A percentile compares a stretch with the other conserved stretches of the same genome.
Conservation (phyloP, 805 yeast genomes). For the Scheffersomyces amazonensis region DNA sequence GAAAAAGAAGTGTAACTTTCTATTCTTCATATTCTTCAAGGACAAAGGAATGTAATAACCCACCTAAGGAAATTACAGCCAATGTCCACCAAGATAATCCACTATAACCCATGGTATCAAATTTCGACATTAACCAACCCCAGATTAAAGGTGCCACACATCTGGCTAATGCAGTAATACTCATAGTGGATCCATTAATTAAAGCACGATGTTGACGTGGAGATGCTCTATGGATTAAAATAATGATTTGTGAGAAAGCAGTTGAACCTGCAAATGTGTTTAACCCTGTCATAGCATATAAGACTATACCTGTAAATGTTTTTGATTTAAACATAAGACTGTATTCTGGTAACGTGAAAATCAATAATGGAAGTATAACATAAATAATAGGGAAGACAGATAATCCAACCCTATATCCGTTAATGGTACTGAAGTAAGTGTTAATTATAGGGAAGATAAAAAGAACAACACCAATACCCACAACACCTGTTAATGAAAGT, state of each 20-base stretch:
- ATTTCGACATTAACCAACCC: constrained; percentile 27
- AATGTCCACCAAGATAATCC: constrained; percentile 33
- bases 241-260: constrained; percentile 41
- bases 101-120: constrained; percentile 17
- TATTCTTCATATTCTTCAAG: background rate
- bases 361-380: constrained; percentile 40
- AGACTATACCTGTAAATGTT: constrained; percentile 4
- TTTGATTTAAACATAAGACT: constrained; percentile 15
- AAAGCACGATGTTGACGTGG: constrained; percentile 49
- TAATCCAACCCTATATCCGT: constrained; percentile 35
- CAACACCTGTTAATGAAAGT: constrained; percentile 47
- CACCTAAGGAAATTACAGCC: constrained; percentile 8
- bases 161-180: constrained; percentile 34
- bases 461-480: constrained; percentile 46
- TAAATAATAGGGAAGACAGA: constrained; percentile 41
- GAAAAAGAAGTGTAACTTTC: background rate
- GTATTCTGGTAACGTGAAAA: constrained; percentile 34
- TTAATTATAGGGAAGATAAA: constrained; percentile 50
- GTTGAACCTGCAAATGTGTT: constrained; percentile 32
- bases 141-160: constrained; percentile 25
- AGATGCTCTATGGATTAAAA: constrained; percentile 49
- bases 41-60: background rate
- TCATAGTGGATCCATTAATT: constrained; percentile 53
- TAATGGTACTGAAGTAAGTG: constrained; percentile 38
- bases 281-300: constrained; percentile 11